Conservation (phyloP, 139 green algal genomes). For the Chlamydomonas sp. region DNA sequence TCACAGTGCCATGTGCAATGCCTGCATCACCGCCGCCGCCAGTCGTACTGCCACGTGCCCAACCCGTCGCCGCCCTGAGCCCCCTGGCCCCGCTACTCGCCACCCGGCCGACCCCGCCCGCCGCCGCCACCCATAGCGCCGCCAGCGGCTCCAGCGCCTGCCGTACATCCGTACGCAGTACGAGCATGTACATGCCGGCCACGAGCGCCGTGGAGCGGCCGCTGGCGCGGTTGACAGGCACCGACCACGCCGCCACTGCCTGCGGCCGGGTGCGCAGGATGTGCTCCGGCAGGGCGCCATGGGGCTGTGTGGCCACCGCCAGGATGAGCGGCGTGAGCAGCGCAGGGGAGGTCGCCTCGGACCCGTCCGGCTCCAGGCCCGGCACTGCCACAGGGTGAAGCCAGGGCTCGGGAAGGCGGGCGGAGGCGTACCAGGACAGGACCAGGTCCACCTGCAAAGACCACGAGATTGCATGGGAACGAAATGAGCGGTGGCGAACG, state of each 20-base stretch:
- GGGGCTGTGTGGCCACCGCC: neutral
- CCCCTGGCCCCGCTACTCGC: no score
- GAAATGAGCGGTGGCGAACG: no score
- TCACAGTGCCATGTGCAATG: no score
- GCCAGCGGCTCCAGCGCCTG: neutral
- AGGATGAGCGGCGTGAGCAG: constrained; percentile 25
- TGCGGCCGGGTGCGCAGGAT: constrained; percentile 8
- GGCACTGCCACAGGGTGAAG: neutral
- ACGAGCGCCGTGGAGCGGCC: neutral
- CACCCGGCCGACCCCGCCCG: neutral
- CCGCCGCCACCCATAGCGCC: neutral
- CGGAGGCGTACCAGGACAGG: constrained; percentile 9
- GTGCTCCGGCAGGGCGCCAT: neutral
- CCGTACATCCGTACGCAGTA: neutral
- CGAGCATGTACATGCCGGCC: neutral
- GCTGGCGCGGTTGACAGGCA: constrained; percentile 3
- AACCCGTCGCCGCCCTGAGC: neutral
- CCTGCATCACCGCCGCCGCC: no score
- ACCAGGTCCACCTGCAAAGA: constrained; percentile 6
- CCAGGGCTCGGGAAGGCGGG: constrained; percentile 18
- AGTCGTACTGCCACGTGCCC: no score
- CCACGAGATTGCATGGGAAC: no score
- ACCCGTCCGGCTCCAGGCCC: no score
- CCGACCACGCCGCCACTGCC: neutral
- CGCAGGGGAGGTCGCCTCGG: neutral